Evolutionary conservation across 164 flowering plant species (phyloP), one percentile per base, ranked within the genome.

Genomic region (Vitis labrusca): DNA sequence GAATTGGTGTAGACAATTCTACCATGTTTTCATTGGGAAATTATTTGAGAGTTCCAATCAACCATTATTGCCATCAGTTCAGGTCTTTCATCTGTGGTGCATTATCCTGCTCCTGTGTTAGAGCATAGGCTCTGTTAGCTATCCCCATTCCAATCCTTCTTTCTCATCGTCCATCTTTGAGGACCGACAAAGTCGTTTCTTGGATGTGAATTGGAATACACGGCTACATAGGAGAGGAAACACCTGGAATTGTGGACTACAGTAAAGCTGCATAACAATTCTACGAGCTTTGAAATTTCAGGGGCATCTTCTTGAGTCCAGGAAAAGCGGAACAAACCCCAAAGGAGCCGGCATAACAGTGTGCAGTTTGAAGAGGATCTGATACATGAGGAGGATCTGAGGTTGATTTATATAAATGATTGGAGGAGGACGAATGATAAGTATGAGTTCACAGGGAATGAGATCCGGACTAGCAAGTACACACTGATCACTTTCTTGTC

Each of bases 381-480:
- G 5, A 78, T 77, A 5, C 68, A 78, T 5, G 90, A 82, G 37
- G 85, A 78, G 54, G 79, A 88, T 69, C 72, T 93, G 0, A 79
- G 98, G 77, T 62, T 86, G 73, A 86, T 93, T 55, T 84, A 91
- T 76, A 79, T 93, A 17, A 85, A 89, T 78, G 93, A 93, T 76
- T 91, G 97, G 4, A 82, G 74, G 78, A 87, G 68, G 79, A 91
- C 98, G 12, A 89, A 89, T 77, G 93, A 93, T 65, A 86, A 84
- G 83, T 91, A 80, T 67, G 92, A 91, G 79, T 93, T 93, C 69
- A 80, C 93, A 2, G 94, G 91, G 71, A 93, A 93, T 83, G 92
- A 90, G 82, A 91, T 93, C 37, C 82, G 86, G 8, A 91, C 98
- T 5, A 89, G 98, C 88, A 93, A 85, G 73, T 93, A 93, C 77